Base-by-base conservation (phyloP, 2,329 filamentous ascomycete genomes). In the Epichloe uncinata region DNA sequence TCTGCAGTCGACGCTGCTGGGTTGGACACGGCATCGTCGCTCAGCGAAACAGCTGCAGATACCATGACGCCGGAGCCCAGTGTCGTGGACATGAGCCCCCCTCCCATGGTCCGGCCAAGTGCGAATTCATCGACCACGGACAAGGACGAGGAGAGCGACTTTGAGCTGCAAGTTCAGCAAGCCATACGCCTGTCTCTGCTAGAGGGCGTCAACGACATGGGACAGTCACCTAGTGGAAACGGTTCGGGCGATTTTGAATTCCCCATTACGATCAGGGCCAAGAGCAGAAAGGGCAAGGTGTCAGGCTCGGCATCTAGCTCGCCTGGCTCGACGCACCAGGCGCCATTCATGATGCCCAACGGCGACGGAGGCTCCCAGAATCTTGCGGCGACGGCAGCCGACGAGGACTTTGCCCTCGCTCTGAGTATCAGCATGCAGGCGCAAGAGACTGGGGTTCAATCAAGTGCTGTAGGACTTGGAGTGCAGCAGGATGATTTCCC, bases 151-250 rank as follows among this genome's bases (percentile, higher is more conserved):
- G 73, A 75, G 42, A 74, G 73, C 45, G 75, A 80, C 22, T 79
- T 77, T 52, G 79, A 84, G 58, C 70, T 73, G 47, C 77, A 80
- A 57, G 73, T 83, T 9, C 79, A 82, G 62, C 73, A 78, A 48
- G 81, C 80, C 1, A 78, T 84, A 38, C 74, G 79, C 0, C 66
- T 83, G 9, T 82, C 78, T 2, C 64, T 83, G 6, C 66, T 82
- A 47, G 79, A 83, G 55, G 71, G 72, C 5, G 69, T 72, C 37
- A 72, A 75, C 48, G 73, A 75, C 30, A 57, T 60, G 2, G 70
- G 66, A 1, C 65, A 70, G 42, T 74, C 73, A 3, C 70, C 74
- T 0, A 66, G 59, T 9, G 72, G 63, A 20, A 66, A 68, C 53
- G 72, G 69, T 53, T 70, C 69, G 8, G 69, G 70, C 16, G 74